These are phyloP conservation scores for Angomonas deanei DNA, from an alignment of 208 protist genomes.

Conservation along the genomic window DNA sequence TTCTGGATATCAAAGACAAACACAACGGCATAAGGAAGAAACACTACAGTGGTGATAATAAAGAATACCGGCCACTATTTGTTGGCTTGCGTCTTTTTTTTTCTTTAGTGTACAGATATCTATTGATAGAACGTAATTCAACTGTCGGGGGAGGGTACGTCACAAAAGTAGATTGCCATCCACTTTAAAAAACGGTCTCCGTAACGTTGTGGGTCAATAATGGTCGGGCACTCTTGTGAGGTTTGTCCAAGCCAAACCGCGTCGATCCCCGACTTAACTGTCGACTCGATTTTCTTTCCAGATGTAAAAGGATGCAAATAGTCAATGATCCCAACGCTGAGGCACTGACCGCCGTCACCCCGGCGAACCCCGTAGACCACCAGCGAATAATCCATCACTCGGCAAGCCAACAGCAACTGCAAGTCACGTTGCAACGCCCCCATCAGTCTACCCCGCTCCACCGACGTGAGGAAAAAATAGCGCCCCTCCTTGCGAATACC, in stretches of 20 bases:
- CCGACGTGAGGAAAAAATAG: conserved; percentile 62
- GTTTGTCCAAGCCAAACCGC: conserved; percentile 57
- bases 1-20: too few relatives aligned
- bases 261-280: conserved; percentile 78
- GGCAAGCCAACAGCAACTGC: conserved; percentile 33
- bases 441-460: conserved; percentile 45
- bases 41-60: too few relatives aligned
- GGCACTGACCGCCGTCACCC: not conserved
- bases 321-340: conserved; percentile 53
- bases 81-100: too few relatives aligned
- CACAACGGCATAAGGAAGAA: too few relatives aligned
- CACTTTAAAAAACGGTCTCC: conserved; percentile 57
- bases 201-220: conserved; percentile 74
- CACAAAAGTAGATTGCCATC: conserved; percentile 71
- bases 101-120: not conserved
- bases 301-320: conserved; percentile 82
- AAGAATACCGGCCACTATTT: too few relatives aligned
- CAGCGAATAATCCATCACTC: conserved; percentile 83
- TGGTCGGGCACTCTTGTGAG: conserved; percentile 49
- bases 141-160: conserved; percentile 30
- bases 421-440: conserved; percentile 46
- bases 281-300: conserved; percentile 73
- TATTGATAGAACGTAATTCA: not conserved
- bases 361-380: conserved; percentile 26
- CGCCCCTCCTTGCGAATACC: conserved; percentile 27